These are phyloP conservation scores for Myxozyma mucilagina DNA, from an alignment of 805 yeast genomes.

Conservation along the genomic window DNA sequence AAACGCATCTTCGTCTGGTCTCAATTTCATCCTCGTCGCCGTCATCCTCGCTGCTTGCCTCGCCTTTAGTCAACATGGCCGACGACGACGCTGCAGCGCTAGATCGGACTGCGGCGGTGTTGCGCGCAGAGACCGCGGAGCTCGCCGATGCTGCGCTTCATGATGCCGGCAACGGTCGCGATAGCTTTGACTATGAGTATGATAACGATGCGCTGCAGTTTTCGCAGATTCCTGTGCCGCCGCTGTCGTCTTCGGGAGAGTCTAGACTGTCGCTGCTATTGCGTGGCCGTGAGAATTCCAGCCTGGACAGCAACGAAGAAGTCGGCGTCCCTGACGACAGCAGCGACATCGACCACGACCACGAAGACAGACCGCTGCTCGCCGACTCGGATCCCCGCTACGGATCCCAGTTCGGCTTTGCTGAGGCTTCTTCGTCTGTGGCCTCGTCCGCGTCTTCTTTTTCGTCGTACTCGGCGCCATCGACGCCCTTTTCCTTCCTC, in stretches of 20 bases:
- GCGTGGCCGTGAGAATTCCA: constrained; percentile 2
- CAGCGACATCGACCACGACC: not conserved
- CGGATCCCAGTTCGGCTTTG: constrained; percentile 4
- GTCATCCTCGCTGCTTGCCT: not conserved
- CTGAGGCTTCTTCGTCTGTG: not conserved
- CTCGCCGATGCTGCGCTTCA: constrained; percentile 27
- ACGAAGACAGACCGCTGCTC: constrained; percentile 6
- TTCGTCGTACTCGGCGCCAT: not conserved
- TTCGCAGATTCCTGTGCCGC: constrained; percentile 17
- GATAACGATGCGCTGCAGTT: not conserved
- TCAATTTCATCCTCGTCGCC: constrained; percentile 12
- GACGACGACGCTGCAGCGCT: not conserved
- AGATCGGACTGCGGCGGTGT: not conserved
- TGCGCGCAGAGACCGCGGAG: constrained; percentile 32
- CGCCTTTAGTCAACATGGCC: too few species aligned
- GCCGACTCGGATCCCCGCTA: not conserved
- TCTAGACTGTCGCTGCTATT: constrained; percentile 17
- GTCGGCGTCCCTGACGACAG: not conserved
- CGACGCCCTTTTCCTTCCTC: not conserved
- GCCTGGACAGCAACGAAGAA: not conserved
- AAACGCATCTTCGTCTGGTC: constrained; percentile 26
- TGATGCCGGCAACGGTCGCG: not conserved
- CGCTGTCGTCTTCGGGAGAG: constrained; percentile 11
- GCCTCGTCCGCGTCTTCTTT: not conserved
- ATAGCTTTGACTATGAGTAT: too few species aligned